These are phyloP conservation scores for Candida gorgasii DNA, from an alignment of 805 yeast genomes.

Conservation along the genomic window DNA sequence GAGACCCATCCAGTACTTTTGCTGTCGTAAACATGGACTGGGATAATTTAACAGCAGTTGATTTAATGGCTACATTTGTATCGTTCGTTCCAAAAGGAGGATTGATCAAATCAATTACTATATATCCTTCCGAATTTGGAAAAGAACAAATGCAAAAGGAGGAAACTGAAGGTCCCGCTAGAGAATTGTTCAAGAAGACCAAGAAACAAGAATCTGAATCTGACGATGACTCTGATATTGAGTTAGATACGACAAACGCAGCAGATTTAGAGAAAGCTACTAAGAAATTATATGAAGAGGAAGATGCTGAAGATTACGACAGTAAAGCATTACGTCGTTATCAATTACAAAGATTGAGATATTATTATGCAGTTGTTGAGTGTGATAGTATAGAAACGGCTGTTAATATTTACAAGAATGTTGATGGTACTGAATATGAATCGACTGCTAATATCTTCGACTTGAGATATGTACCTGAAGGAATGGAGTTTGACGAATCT, in stretches of 20 bases:
- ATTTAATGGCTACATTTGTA: slow-evolving; percentile 81
- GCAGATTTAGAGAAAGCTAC: slow-evolving; percentile 59
- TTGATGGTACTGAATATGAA: slow-evolving; percentile 96
- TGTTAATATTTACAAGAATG: slow-evolving; percentile 71
- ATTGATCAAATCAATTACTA: slow-evolving; percentile 74
- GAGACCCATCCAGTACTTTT: slow-evolving; percentile 78
- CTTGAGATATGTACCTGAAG: slow-evolving; percentile 89
- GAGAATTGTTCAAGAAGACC: slow-evolving; percentile 65
- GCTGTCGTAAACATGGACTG: slow-evolving; percentile 97
- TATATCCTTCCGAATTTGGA: slow-evolving; percentile 91
- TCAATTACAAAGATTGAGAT: slow-evolving; percentile 89
- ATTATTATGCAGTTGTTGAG: slow-evolving; percentile 86
- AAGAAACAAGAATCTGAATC: slow-evolving; percentile 35
- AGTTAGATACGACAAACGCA: slow-evolving; percentile 47
- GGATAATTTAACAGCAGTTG: slow-evolving; percentile 88
- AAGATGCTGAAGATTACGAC: slow-evolving; percentile 79
- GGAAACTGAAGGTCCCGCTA: slow-evolving; percentile 90
- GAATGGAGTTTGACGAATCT: slow-evolving; percentile 76
- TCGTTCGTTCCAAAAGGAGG: slow-evolving; percentile 94
- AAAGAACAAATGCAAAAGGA: slow-evolving; percentile 88
- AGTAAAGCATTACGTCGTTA: slow-evolving; percentile 81
- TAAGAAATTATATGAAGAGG: slow-evolving; percentile 74
- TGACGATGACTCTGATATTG: slow-evolving; percentile 35
- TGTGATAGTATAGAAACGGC: slow-evolving; percentile 80
- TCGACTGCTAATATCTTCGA: slow-evolving; percentile 94